Evolutionary conservation across 106 monocot species (phyloP).

Genomic region (Dioscorea dumetorum): DNA sequence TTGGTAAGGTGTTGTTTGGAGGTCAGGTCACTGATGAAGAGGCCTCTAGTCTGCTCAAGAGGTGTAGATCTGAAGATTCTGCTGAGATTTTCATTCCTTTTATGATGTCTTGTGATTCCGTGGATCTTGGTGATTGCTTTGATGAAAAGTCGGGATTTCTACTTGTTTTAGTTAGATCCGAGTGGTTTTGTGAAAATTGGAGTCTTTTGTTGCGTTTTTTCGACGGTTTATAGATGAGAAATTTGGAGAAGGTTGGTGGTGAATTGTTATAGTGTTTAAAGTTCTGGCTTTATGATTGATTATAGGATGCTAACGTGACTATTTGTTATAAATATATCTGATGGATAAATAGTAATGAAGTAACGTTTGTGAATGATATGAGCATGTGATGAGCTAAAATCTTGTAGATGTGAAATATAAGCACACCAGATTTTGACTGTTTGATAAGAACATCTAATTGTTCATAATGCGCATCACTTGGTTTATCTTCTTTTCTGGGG

Average conservation of each 20-base stretch:
- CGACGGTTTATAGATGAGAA: background rate
- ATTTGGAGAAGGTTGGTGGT: background rate
- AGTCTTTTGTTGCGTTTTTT: background rate
- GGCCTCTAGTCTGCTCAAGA: slow-evolving; percentile 31
- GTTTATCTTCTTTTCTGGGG: no score
- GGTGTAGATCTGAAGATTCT: slow-evolving; percentile 23
- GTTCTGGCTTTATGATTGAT: background rate
- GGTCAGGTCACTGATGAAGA: slow-evolving; percentile 41
- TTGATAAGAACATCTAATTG: no score
- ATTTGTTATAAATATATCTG: no score
- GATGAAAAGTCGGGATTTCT: background rate
- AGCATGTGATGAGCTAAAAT: no score
- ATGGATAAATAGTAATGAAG: no score
- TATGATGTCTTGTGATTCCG: background rate
- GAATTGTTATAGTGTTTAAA: background rate
- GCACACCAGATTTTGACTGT: no score
- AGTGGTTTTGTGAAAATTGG: background rate
- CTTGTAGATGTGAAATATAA: no score
- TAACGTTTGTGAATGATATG: no score
- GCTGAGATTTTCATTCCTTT: background rate
- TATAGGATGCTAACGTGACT: no score
- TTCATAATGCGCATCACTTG: no score
- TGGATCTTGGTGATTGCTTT: background rate
- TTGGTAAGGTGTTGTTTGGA: slow-evolving; percentile 38
- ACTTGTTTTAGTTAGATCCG: background rate